Percentiles rank a stretch among this genome's conserved stretches.
Evolutionary conservation across 352 stramenopile species (phyloP).

Genomic region (Phytophthora megakarya): DNA sequence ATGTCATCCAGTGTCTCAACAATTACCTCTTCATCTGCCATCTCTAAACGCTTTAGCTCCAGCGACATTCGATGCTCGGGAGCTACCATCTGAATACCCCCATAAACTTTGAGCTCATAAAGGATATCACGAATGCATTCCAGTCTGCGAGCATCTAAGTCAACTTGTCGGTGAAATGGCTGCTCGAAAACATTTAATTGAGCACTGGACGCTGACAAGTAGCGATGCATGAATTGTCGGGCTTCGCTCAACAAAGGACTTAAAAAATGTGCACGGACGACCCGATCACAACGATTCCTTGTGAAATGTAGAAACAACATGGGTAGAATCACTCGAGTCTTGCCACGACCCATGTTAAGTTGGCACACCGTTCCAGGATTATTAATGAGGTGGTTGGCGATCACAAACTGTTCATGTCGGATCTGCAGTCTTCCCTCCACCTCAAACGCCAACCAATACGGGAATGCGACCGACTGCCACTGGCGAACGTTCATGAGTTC

Average conservation of each 20-base stretch:
- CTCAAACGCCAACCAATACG: constrained; percentile 90
- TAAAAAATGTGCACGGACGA: constrained; percentile 72
- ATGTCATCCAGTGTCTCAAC: constrained; percentile 42
- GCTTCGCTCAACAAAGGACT: constrained; percentile 66
- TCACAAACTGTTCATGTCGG: constrained; percentile 73
- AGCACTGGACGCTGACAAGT: constrained; percentile 52
- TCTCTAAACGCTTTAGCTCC: constrained; percentile 71
- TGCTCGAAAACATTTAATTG: constrained; percentile 56
- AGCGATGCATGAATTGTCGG: constrained; percentile 64
- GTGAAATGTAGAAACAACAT: constrained; percentile 89
- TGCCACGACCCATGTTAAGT: constrained; percentile 90
- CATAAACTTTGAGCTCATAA: constrained; percentile 39
- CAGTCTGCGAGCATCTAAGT: constrained; percentile 34
- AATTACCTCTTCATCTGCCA: background rate
- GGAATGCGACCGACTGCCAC: constrained; percentile 62
- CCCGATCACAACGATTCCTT: constrained; percentile 7
- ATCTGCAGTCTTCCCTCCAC: constrained; percentile 83
- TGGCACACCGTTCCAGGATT: constrained; percentile 71
- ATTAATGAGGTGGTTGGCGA: constrained; percentile 74
- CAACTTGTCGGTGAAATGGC: constrained; percentile 73
- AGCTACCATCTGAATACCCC: constrained; percentile 73
- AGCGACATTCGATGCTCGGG: constrained; percentile 90
- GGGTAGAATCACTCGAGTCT: constrained; percentile 86
- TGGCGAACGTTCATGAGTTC: constrained; percentile 54
- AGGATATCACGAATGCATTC: constrained; percentile 44